phyloP scores from a whole-genome alignment of 169 alveolate species.

The Plasmodium gaboni region DNA sequence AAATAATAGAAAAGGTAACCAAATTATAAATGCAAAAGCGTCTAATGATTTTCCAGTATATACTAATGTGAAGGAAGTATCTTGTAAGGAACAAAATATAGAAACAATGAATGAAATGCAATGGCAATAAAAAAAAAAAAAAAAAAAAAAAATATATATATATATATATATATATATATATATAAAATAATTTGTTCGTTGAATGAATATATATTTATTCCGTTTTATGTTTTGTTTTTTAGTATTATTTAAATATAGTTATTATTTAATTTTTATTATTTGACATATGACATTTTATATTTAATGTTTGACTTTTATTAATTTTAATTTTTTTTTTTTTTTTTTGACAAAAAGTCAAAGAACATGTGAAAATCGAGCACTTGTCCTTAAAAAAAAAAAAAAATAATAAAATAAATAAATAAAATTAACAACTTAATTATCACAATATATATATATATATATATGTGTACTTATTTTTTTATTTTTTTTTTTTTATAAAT shows the following conservation, averaged over 20 bases:
- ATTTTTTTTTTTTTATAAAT: not conserved
- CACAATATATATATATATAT: not conserved
- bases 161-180: not conserved
- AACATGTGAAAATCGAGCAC: too few relatives aligned
- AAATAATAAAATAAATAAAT: too few relatives aligned
- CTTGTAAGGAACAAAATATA: constrained; percentile 24
- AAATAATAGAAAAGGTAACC: not conserved
- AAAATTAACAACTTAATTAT: too few relatives aligned
- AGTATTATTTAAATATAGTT: too few relatives aligned
- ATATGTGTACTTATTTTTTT: not conserved
- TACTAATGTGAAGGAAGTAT: not conserved
- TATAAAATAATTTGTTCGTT: not conserved
- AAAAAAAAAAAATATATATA: not conserved
- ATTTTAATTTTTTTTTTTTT: too few relatives aligned
- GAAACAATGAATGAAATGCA: not conserved
- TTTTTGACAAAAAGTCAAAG: too few relatives aligned
- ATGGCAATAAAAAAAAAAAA: constrained; percentile 22
- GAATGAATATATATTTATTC: not conserved
- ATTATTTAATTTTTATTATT: too few relatives aligned
- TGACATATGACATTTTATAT: too few relatives aligned
- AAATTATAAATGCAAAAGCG: not conserved
- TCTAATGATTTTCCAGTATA: constrained; percentile 13
- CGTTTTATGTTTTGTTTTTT: not conserved
- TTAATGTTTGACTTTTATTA: too few relatives aligned
- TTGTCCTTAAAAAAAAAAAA: too few relatives aligned